Evolutionary conservation across 2,329 filamentous ascomycete species (phyloP), one percentile per base, ranked within the genome.

Genomic region (Uncinocarpus reesii): DNA sequence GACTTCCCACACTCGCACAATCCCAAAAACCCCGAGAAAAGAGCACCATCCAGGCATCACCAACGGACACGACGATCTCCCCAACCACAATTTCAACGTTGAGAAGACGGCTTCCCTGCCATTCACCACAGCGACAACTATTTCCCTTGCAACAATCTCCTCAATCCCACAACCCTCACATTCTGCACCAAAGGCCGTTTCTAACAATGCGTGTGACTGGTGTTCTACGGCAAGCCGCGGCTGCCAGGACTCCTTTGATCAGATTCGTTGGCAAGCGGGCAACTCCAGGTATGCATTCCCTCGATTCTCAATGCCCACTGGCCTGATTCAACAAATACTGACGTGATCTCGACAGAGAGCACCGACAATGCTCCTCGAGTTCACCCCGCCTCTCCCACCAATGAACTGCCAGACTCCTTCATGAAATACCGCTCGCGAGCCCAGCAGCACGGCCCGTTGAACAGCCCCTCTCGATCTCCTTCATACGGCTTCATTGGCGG

Each of bases 361-460:
- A 55, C 71, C 47, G 68, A 72, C 56, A 77, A 79, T 71, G 71
- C 76, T 52, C 77, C 77, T 54, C 71, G 77, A 53, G 69, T 70
- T 52, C 79, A 78, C 65, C 78, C 77, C 42, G 77, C 74, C 51
- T 77, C 75, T 50, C 78, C 75, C 52, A 68, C 71, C 32, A 61
- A 71, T 48, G 60, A 66, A 51, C 75, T 81, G 10, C 78, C 78
- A 20, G 73, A 79, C 57, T 79, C 77, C 16, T 81, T 81, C 64
- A 76, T 76, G 49, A 65, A 70, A 56, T 81, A 83, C 70, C 72
- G 79, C 54, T 67, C 75, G 57, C 77, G 79, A 67, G 79, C 78
- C 42, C 76, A 79, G 61, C 78, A 81, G 61, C 79, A 82, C 64
- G 79, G 79, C 47, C 79, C 79, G n/a, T 70, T 81, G 44, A 60